Conservation (phyloP, 1,139 yeast species). For the Taphrina sp. region DNA sequence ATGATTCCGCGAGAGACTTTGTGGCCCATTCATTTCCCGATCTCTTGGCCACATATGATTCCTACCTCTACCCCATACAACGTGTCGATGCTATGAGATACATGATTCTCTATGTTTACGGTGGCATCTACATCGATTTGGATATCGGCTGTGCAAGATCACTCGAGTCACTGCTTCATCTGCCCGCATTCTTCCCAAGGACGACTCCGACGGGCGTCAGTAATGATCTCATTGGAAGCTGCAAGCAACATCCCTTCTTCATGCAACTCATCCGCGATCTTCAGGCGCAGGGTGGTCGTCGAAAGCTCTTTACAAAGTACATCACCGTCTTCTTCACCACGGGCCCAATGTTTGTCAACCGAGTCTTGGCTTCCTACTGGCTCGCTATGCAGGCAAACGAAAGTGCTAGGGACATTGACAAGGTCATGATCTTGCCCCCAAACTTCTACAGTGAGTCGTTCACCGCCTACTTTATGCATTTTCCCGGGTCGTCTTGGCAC, state of each 20-base stretch:
- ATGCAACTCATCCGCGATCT: conserved; percentile 2
- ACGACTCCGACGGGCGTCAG: conserved; percentile 26
- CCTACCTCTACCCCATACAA: conserved; percentile 29
- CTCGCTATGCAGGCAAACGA: neutral
- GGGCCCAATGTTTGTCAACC: conserved; percentile 31
- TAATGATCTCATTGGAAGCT: conserved; percentile 30
- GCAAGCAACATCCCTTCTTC: conserved; percentile 23
- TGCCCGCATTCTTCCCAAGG: conserved; percentile 19
- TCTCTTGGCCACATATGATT: conserved; percentile 14
- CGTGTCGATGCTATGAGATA: conserved; percentile 32
- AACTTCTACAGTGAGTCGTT: conserved; percentile 16
- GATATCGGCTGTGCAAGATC: conserved; percentile 30
- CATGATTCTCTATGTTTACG: conserved; percentile 26
- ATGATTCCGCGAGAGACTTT: conserved; percentile 14
- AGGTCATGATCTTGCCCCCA: conserved; percentile 14
- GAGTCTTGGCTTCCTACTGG: conserved; percentile 21
- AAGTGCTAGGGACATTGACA: too few relatives aligned
- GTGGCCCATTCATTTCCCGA: conserved; percentile 10
- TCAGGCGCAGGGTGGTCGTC: conserved; percentile 2
- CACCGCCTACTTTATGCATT: conserved; percentile 23
- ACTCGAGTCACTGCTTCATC: conserved; percentile 19
- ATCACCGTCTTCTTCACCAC: conserved; percentile 30
- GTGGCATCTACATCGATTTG: conserved; percentile 31
- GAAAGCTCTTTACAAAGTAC: conserved; percentile 25
- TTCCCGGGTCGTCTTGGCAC: conserved; percentile 33